Conservation (phyloP, 1,284 basidiomycete species). For the Porodaedalea pini region DNA sequence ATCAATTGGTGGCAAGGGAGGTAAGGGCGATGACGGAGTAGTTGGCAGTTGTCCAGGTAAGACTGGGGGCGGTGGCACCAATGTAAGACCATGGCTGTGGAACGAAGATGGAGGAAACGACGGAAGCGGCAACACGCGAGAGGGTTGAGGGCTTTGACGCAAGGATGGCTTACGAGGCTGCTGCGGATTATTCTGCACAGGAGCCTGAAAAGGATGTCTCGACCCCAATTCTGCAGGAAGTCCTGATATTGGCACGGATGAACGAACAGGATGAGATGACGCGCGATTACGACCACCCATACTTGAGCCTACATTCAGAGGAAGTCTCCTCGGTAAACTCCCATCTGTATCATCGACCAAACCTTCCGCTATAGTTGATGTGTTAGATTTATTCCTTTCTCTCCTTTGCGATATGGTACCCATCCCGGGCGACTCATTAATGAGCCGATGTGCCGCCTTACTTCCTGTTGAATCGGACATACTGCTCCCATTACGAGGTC, state of each 20-base stretch:
- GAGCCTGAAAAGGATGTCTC: conserved; percentile 45
- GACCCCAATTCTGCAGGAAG: conserved; percentile 13
- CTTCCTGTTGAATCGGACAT: conserved; percentile 11
- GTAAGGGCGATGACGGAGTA: conserved; percentile 72
- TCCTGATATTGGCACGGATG: conserved; percentile 30
- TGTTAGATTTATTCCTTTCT: conserved; percentile 39
- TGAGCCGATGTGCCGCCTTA: conserved; percentile 36
- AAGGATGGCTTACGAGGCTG: conserved; percentile 55
- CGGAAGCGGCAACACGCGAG: conserved; percentile 51
- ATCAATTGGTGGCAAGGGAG: conserved; percentile 65
- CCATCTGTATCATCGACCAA: conserved; percentile 6
- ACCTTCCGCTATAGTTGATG: conserved; percentile 12
- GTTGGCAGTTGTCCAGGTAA: conserved; percentile 56
- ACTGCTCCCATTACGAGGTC: conserved; percentile 44
- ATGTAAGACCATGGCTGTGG: conserved; percentile 31
- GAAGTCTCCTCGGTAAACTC: conserved; percentile 26
- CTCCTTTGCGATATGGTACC: conserved; percentile 70
- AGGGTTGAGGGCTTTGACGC: conserved; percentile 48
- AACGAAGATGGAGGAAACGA: conserved; percentile 33
- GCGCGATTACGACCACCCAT: conserved; percentile 52
- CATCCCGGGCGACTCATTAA: conserved; percentile 56
- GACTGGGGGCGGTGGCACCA: conserved; percentile 50
- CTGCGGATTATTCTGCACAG: conserved; percentile 24
- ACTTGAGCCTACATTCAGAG: conserved; percentile 36
- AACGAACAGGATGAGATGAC: conserved; percentile 56